Conservation (phyloP, 768 basidiomycete genomes). For the Hortiboletus campestris region DNA sequence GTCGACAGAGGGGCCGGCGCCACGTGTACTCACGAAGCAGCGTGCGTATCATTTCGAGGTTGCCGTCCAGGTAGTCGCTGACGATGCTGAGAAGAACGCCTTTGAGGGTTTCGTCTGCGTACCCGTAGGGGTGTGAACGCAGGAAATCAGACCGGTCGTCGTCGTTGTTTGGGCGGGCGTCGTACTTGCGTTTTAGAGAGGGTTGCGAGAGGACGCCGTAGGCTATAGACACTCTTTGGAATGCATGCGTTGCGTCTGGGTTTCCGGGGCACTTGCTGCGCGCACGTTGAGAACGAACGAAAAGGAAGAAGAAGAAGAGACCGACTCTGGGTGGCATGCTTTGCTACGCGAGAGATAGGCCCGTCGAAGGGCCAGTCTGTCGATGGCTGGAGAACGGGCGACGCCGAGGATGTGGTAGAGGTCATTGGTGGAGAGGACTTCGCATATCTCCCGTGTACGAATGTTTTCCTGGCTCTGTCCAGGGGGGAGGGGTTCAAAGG, state of each 20-base stretch:
- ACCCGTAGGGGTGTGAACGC: conserved; percentile 46
- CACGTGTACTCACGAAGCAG: conserved; percentile 57
- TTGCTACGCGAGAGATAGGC: conserved; percentile 76
- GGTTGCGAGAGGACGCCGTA: conserved; percentile 80
- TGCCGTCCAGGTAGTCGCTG: conserved; percentile 82
- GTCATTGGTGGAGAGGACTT: conserved; percentile 61
- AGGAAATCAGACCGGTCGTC: conserved; percentile 49
- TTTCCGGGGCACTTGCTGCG: conserved; percentile 74
- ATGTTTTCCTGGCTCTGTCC: conserved; percentile 10
- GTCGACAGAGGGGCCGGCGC: too few relatives aligned
- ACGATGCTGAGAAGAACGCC: conserved; percentile 72
- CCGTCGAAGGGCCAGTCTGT: conserved; percentile 62
- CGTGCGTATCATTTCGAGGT: conserved; percentile 79
- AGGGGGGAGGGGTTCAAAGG: neutral
- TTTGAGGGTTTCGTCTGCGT: conserved; percentile 79
- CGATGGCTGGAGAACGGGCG: conserved; percentile 45
- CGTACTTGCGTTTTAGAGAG: conserved; percentile 64
- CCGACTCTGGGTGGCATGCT: conserved; percentile 86
- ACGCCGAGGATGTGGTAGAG: conserved; percentile 76
- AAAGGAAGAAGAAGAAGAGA: conserved; percentile 10
- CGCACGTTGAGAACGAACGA: conserved; percentile 2
- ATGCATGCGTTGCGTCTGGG: conserved; percentile 76
- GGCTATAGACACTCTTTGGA: conserved; percentile 83
- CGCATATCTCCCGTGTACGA: conserved; percentile 27
- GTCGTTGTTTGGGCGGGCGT: conserved; percentile 45